phyloP scores from a whole-genome alignment of 1,284 basidiomycete species.

The Naganishia sp. region DNA sequence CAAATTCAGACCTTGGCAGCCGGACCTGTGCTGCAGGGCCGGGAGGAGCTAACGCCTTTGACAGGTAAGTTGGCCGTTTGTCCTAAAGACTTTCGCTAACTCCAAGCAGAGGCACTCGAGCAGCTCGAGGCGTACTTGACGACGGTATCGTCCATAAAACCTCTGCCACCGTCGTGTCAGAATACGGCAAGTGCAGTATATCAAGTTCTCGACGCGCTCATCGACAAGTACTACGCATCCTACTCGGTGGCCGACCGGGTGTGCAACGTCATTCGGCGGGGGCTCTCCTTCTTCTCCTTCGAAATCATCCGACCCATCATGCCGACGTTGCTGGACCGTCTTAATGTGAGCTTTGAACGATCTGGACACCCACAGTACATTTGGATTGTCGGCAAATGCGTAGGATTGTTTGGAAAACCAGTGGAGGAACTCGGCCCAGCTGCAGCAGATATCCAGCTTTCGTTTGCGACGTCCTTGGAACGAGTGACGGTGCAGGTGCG shows the following conservation, averaged over 20 bases:
- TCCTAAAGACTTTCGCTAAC: background rate
- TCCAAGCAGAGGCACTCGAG: slow-evolving; percentile 70
- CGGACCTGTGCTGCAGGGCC: slow-evolving; percentile 55
- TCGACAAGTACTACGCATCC: slow-evolving; percentile 75
- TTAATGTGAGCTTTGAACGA: slow-evolving; percentile 74
- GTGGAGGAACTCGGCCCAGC: slow-evolving; percentile 55
- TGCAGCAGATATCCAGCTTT: slow-evolving; percentile 45
- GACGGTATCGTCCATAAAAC: slow-evolving; percentile 75
- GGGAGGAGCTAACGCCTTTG: slow-evolving; percentile 65
- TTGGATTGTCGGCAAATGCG: slow-evolving; percentile 89
- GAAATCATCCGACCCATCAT: slow-evolving; percentile 67
- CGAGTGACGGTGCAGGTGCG: slow-evolving; percentile 69
- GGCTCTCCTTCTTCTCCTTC: slow-evolving; percentile 75
- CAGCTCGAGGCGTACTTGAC: slow-evolving; percentile 84
- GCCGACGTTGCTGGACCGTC: slow-evolving; percentile 69
- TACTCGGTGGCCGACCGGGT: slow-evolving; percentile 80
- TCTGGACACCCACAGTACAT: slow-evolving; percentile 85
- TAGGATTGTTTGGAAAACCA: slow-evolving; percentile 71
- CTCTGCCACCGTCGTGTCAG: slow-evolving; percentile 75
- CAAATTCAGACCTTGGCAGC: slow-evolving; percentile 52
- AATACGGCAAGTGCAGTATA: slow-evolving; percentile 79
- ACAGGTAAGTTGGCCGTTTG: slow-evolving; percentile 61
- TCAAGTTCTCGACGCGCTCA: slow-evolving; percentile 76
- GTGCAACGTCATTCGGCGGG: slow-evolving; percentile 84
- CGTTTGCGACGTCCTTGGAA: slow-evolving; percentile 71